Evolutionary conservation across 306 rosid genomes (phyloP).

Genomic region (Myrica gale): DNA sequence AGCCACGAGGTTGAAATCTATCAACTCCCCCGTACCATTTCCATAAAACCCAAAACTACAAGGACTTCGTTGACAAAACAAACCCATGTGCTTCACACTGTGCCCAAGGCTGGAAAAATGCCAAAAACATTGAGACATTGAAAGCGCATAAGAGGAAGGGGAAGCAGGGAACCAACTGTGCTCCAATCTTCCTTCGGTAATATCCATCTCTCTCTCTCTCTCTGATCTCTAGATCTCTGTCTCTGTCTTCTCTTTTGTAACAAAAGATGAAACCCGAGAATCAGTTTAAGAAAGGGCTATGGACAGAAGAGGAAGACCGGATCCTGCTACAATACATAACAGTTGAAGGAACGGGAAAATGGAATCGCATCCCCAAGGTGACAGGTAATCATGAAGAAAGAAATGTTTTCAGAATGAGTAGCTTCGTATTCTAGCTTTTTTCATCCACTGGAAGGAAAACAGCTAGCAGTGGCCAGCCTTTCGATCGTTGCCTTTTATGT

Average conservation of each 20-base stretch:
- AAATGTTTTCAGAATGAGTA: not conserved
- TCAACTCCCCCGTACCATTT: not conserved
- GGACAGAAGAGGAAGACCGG: constrained; percentile 43
- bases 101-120: not conserved
- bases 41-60: not conserved
- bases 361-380: constrained; percentile 37
- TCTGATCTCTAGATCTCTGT: too few relatives aligned
- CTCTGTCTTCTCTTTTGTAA: not conserved
- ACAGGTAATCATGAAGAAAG: constrained; percentile 25
- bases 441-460: not conserved
- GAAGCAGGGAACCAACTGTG: too few relatives aligned
- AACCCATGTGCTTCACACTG: not conserved
- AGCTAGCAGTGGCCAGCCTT: not conserved
- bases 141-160: not conserved
- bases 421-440: not conserved
- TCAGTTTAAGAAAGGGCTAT: constrained; percentile 35
- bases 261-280: constrained; percentile 13
- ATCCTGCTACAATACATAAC: constrained; percentile 32
- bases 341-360: constrained; percentile 29
- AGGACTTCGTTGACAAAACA: not conserved
- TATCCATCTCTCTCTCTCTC: not conserved
- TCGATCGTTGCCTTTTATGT: not conserved
- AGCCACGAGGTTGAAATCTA: not conserved
- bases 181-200: not conserved
- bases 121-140: not conserved